phyloP scores from a whole-genome alignment of 2,329 filamentous ascomycete species.

The Zymoseptoria pseudotritici region DNA sequence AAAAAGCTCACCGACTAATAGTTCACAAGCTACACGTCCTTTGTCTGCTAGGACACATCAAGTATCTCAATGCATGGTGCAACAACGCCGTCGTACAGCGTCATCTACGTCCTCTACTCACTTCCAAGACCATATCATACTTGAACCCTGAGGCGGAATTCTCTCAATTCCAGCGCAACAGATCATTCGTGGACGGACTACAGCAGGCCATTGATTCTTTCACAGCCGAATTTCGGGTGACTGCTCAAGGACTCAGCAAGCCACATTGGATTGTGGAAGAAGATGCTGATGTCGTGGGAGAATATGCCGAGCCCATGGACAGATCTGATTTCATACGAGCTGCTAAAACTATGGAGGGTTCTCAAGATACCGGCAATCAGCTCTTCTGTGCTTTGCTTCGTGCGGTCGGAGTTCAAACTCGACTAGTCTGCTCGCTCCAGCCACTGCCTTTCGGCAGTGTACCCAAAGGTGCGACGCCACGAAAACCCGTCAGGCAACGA shows the following conservation, averaged over 20 bases:
- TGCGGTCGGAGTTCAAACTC: slow-evolving; percentile 68
- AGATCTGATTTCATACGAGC: slow-evolving; percentile 63
- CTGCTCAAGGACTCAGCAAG: slow-evolving; percentile 60
- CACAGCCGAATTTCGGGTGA: slow-evolving; percentile 62
- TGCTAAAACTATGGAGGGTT: slow-evolving; percentile 65
- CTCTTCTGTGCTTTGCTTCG: slow-evolving; percentile 83
- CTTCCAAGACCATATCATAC: slow-evolving; percentile 56
- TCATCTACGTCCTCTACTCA: slow-evolving; percentile 56
- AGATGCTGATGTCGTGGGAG: slow-evolving; percentile 27
- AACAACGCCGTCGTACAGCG: slow-evolving; percentile 43
- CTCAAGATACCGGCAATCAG: slow-evolving; percentile 82
- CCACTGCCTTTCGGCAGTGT: slow-evolving; percentile 60
- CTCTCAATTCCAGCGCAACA: slow-evolving; percentile 67
- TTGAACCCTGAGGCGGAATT: slow-evolving; percentile 61
- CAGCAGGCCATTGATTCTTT: slow-evolving; percentile 61
- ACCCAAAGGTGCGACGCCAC: slow-evolving; percentile 38
- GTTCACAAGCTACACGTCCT: slow-evolving; percentile 83
- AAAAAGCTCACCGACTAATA: slow-evolving; percentile 57
- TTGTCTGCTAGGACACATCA: slow-evolving; percentile 72
- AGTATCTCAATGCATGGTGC: slow-evolving; percentile 77
- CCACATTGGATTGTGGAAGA: slow-evolving; percentile 65
- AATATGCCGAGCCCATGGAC: slow-evolving; percentile 15
- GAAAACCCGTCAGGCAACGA: slow-evolving; percentile 31
- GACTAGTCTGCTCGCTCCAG: slow-evolving; percentile 86
- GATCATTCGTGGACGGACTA: slow-evolving; percentile 73